Base-by-base conservation (phyloP, 1,284 basidiomycete species). In the Puccinia coronata region DNA sequence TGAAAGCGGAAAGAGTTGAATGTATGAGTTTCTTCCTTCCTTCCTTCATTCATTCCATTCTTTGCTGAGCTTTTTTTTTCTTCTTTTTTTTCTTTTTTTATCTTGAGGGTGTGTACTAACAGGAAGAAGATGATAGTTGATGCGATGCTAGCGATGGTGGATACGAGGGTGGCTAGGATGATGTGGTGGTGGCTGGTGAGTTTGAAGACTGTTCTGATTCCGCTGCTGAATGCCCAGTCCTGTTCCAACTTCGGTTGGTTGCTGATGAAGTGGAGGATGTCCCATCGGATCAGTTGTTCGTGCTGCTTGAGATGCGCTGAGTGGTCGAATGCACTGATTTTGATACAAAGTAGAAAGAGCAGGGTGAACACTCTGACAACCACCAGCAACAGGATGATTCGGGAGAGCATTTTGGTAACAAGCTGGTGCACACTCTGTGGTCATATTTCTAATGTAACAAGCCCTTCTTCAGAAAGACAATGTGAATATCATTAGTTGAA, bases 141-240 rank as follows among this genome's bases (percentile, higher is more conserved):
- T 14, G 34, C 20, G 4, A 63, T 63, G 59, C 34, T 63, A 25
- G 34, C 59, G 25, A 31, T 63, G 63, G 63, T 20, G 36, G 63
- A 9, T 28, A 75, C n/a, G 23, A 59, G 28, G 34, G 14, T 28
- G 8, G 57, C 23, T 23, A 55, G 1, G 28, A 20, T n/a, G 57
- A 61, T 28, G 41, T 11, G n/a, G 25, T 23, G 18, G 1, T 67
- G 34, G 39, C 20, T n/a, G 5, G 55, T 57, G 1, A 75, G 51
- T 6, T 20, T 43, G 28, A 77, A 28, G 5, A 65, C 18, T 14
- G 34, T 43, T n/a, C 18, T 43, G 41, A 76, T 76, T 16, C 57
- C 74, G 23, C 39, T 39, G 23, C 36, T 57, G 47, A 76, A 76
- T 4, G 74, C 74, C 55, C 59, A 76, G 31, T 76, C 49, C 41